These are phyloP conservation scores for Blastomyces emzantsi DNA, from an alignment of 2,329 filamentous ascomycete genomes.

Conservation along the genomic window DNA sequence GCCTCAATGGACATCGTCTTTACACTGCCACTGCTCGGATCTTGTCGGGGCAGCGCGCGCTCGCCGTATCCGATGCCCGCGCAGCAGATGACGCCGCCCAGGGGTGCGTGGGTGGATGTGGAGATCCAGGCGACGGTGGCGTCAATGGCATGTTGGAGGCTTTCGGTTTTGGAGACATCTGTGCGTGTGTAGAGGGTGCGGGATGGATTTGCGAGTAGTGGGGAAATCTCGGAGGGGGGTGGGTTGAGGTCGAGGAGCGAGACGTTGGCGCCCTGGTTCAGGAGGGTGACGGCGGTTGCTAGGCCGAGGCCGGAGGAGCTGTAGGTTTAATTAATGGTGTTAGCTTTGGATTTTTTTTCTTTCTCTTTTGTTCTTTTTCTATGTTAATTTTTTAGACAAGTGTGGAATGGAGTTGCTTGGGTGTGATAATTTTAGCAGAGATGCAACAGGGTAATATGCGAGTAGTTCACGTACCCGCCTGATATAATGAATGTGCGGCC, in stretches of 20 bases:
- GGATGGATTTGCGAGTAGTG: conserved; percentile 14
- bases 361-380: too few relatives aligned
- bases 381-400: too few relatives aligned
- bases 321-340: not conserved
- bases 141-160: conserved; percentile 17
- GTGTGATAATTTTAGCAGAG: not conserved
- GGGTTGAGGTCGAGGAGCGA: conserved; percentile 22
- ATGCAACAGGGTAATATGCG: not conserved
- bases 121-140: conserved; percentile 18
- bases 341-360: not conserved
- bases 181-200: conserved; percentile 21
- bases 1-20: conserved; percentile 46
- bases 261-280: conserved; percentile 19
- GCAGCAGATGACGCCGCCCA: conserved; percentile 19
- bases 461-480: conserved; percentile 11
- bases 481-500: conserved; percentile 17
- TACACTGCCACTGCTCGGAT: not conserved
- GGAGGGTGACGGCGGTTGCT: conserved; percentile 18
- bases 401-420: not conserved
- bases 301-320: conserved; percentile 20
- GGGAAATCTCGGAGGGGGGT: conserved; percentile 13
- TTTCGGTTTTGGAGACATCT: conserved; percentile 22
- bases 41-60: conserved; percentile 17
- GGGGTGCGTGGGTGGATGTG: conserved; percentile 14
- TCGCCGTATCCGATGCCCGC: conserved; percentile 20